Percentiles rank a stretch among this genome's conserved stretches.
Evolutionary conservation across 1,284 basidiomycete species (phyloP).

Genomic region (Pulchroboletus neoregius): DNA sequence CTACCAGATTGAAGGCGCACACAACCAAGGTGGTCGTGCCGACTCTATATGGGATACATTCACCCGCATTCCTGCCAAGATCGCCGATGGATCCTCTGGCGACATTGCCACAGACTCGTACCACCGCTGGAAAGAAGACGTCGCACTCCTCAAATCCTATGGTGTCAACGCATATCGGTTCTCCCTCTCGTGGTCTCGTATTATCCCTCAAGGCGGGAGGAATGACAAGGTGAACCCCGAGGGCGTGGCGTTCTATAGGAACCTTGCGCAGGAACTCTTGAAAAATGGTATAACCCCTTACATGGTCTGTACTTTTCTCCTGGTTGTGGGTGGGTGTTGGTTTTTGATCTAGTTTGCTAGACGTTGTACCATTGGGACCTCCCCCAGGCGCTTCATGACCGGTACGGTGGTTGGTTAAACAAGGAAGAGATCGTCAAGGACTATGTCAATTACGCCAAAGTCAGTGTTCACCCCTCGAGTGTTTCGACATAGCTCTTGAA

Average conservation of each 20-base stretch:
- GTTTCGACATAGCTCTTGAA: background rate
- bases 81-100: constrained; percentile 38
- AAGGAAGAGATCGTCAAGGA: constrained; percentile 36
- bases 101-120: constrained; percentile 39
- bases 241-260: constrained; percentile 39
- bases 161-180: constrained; percentile 41
- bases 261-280: constrained; percentile 39
- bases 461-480: background rate
- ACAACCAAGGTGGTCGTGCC: constrained; percentile 52
- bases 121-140: constrained; percentile 38
- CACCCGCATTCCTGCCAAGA: constrained; percentile 61
- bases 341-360: background rate
- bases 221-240: constrained; percentile 41
- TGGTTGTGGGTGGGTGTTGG: background rate
- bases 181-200: constrained; percentile 43
- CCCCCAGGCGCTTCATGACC: constrained; percentile 39
- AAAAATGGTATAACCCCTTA: constrained; percentile 40
- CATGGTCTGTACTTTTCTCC: constrained; percentile 25
- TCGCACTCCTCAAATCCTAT: constrained; percentile 39
- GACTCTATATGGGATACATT: constrained; percentile 76
- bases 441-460: constrained; percentile 10
- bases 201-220: constrained; percentile 40
- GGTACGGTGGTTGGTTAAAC: constrained; percentile 46
- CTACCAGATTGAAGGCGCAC: constrained; percentile 69
- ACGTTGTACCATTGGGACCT: constrained; percentile 23